These are phyloP conservation scores for Saksenaea oblongispora DNA, from an alignment of 371 early-diverging fungal genomes.

Conservation along the genomic window DNA sequence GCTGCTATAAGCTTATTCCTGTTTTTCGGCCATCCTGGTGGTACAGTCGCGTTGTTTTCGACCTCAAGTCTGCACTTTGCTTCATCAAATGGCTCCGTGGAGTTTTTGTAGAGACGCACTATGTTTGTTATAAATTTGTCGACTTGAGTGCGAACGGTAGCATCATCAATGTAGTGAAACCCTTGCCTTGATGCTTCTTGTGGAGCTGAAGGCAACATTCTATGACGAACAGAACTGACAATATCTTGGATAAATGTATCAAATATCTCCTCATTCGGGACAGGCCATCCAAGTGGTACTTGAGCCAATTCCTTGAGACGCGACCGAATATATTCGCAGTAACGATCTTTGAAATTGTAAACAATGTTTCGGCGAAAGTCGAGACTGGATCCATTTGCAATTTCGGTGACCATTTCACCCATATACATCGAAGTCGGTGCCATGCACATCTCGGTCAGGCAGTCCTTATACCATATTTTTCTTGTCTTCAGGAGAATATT, in stretches of 20 bases:
- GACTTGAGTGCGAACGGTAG: not conserved
- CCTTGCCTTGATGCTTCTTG: not conserved
- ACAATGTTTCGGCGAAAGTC: not conserved
- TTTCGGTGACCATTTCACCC: not conserved
- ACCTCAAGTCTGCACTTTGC: no score
- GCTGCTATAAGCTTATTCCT: no score
- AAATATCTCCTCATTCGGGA: not conserved
- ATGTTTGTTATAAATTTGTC: not conserved
- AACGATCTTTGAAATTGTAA: not conserved
- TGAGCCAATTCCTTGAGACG: not conserved
- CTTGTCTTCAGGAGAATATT: slow-evolving; percentile 7
- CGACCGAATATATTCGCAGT: not conserved
- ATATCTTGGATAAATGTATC: not conserved
- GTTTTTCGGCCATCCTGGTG: no score
- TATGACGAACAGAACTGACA: not conserved
- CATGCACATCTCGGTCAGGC: not conserved
- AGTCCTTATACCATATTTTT: slow-evolving; percentile 2
- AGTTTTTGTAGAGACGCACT: not conserved
- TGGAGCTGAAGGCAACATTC: not conserved
- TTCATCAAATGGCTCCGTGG: no score
- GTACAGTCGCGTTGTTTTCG: no score
- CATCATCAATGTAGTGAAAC: not conserved
- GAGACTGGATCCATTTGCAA: not conserved
- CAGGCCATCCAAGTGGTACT: not conserved
- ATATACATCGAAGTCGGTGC: not conserved